Evolutionary conservation across 768 basidiomycete species (phyloP), one percentile per base, ranked within the genome.

Genomic region (Amanita jacksonii): DNA sequence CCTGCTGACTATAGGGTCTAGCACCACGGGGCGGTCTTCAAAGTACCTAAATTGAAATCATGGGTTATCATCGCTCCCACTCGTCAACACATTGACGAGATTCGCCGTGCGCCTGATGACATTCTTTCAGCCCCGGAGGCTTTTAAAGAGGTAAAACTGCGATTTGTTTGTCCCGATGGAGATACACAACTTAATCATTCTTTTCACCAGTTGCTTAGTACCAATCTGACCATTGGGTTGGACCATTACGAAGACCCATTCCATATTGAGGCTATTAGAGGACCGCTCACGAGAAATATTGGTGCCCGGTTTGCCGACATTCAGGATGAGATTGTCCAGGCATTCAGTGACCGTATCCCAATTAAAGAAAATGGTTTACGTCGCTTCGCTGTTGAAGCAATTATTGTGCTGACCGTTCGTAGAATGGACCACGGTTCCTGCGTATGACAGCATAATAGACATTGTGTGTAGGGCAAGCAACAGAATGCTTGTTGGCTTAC

Each of bases 31-130:
- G 45, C 50, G 27, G 45, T 57, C 5, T 77, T 73, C 57, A 70
- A 68, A 53, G 57, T 76, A 6, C 57, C 73, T 0, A 58, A 58
- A 35, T 52, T 72, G 28, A 60, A 67, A 25, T 56, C 62, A 34
- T 77, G 76, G 75, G 46, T 66, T 4, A 61, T 75, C 15, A 54
- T 76, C 6, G 55, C 68, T 20, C 62, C 65, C 8, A 66, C 69
- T 0, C 56, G 58, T 1, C 45, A 58, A 18, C 58, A 63, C 25
- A 55, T 72, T 16, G 69, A 74, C 3, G 70, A 74, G 33, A 50
- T 77, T 22, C 65, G 67, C 32, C 67, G 57, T 45, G 67, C 68
- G 13, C 61, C 67, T 5, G 72, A 74, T 41, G 61, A 69, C 12
- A 60, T 61, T 23, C 57, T 74, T 5, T 73, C 72, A 23, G 61